Evolutionary conservation across 1,284 basidiomycete genomes (phyloP).

Genomic region (Peniophora sp.): DNA sequence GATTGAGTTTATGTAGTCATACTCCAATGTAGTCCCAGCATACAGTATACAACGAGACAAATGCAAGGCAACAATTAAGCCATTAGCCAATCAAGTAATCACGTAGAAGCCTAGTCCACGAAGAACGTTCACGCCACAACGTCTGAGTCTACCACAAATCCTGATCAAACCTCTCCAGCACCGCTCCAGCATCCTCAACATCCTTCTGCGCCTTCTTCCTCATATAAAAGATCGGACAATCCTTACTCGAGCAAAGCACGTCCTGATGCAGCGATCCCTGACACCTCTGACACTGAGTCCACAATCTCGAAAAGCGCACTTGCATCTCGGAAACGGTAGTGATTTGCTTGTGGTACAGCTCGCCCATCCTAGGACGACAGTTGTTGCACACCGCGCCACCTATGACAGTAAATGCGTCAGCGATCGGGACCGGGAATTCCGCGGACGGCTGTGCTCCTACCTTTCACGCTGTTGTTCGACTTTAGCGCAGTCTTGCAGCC

Average conservation of each 20-base stretch:
- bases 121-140: background rate
- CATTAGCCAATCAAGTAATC: background rate
- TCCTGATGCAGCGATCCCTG: conserved; percentile 97
- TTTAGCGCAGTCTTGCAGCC: conserved; percentile 87
- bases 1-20: background rate
- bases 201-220: conserved; percentile 96
- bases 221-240: conserved; percentile 98
- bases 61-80: background rate
- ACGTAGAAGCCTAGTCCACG: background rate
- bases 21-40: background rate
- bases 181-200: conserved; percentile 73
- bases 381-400: conserved; percentile 92
- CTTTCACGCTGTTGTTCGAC: conserved; percentile 59
- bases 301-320: conserved; percentile 85
- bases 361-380: conserved; percentile 76
- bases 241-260: conserved; percentile 92
- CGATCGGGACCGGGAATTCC: background rate
- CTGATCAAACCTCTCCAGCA: conserved; percentile 77
- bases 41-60: background rate
- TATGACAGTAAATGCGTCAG: conserved; percentile 25
- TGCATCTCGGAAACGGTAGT: conserved; percentile 56
- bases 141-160: conserved; percentile 59
- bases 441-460: conserved; percentile 38
- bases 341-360: conserved; percentile 88
- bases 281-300: conserved; percentile 96